These are phyloP conservation scores for Lepidium campestre DNA, from an alignment of 441 rosid genomes.

Conservation along the genomic window DNA sequence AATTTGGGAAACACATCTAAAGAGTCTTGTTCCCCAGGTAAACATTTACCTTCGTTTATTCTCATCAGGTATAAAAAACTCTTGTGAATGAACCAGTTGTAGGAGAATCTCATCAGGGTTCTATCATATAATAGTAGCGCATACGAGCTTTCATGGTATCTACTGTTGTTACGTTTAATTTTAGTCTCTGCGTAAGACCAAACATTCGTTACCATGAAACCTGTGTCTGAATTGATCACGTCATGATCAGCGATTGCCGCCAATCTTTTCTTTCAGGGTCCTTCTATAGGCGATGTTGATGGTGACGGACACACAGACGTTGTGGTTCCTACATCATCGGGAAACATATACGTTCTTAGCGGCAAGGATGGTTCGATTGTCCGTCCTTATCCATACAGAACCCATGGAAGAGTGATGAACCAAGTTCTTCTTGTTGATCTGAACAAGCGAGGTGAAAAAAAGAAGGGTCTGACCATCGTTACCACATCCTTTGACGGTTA, in stretches of 20 bases:
- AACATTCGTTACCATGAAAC: neutral
- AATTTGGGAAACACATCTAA: slow-evolving; percentile 88
- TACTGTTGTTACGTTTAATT: neutral
- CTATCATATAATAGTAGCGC: neutral
- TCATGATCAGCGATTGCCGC: slow-evolving; percentile 21
- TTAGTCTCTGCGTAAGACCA: neutral
- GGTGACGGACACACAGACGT: slow-evolving; percentile 97
- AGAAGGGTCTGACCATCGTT: slow-evolving; percentile 87
- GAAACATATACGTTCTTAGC: slow-evolving; percentile 86
- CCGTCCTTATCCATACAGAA: slow-evolving; percentile 95
- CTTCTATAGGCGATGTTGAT: slow-evolving; percentile 89
- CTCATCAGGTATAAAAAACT: neutral
- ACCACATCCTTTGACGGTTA: slow-evolving; percentile 98
- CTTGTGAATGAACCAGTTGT: slow-evolving; percentile 1
- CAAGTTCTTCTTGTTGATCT: slow-evolving; percentile 96
- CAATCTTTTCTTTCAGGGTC: slow-evolving; percentile 56
- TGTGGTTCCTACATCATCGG: slow-evolving; percentile 91
- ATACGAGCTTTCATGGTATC: neutral
- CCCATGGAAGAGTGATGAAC: slow-evolving; percentile 98
- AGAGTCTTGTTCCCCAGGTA: slow-evolving; percentile 96
- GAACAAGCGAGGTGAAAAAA: slow-evolving; percentile 72
- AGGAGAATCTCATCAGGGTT: slow-evolving; percentile 6
- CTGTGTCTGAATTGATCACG: slow-evolving; percentile 8
- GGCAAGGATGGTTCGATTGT: slow-evolving; percentile 95
- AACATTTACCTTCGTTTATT: neutral